These are phyloP conservation scores for Gilbertella persicaria DNA, from an alignment of 371 early-diverging fungal genomes.

Conservation along the genomic window DNA sequence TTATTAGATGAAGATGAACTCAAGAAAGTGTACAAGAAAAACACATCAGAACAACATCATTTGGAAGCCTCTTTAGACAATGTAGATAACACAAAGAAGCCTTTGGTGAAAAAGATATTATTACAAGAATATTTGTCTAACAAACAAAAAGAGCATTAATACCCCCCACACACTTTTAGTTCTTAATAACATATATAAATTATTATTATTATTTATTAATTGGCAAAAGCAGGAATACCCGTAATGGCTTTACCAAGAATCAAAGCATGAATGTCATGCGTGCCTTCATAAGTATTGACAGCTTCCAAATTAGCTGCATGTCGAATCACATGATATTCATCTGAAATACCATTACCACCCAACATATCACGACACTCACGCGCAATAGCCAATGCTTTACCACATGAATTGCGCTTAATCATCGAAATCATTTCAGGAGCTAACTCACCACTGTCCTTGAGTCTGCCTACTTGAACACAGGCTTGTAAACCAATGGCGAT, in stretches of 20 bases:
- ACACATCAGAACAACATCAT: background rate
- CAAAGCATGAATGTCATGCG: conserved; percentile 94
- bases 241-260: conserved; percentile 96
- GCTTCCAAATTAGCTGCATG: conserved; percentile 96
- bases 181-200: background rate
- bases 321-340: conserved; percentile 96
- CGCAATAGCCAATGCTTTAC: conserved; percentile 93
- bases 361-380: conserved; percentile 87
- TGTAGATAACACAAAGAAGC: background rate
- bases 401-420: conserved; percentile 96
- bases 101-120: background rate
- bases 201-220: conserved; percentile 19
- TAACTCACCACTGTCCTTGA: conserved; percentile 86
- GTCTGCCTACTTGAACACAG: conserved; percentile 89
- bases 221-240: conserved; percentile 80
- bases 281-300: conserved; percentile 97
- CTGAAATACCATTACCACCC: conserved; percentile 95
- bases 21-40: background rate
- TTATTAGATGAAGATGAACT: conserved; percentile 25
- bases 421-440: conserved; percentile 97
- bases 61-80: no score
- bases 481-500: conserved; percentile 92
- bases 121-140: conserved; percentile 5
- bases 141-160: background rate
- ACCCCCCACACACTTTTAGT: background rate